Percentiles rank a stretch among this genome's conserved stretches.
Evolutionary conservation across 2,329 filamentous ascomycete species (phyloP).

Genomic region (Ceratocystis albifundus): DNA sequence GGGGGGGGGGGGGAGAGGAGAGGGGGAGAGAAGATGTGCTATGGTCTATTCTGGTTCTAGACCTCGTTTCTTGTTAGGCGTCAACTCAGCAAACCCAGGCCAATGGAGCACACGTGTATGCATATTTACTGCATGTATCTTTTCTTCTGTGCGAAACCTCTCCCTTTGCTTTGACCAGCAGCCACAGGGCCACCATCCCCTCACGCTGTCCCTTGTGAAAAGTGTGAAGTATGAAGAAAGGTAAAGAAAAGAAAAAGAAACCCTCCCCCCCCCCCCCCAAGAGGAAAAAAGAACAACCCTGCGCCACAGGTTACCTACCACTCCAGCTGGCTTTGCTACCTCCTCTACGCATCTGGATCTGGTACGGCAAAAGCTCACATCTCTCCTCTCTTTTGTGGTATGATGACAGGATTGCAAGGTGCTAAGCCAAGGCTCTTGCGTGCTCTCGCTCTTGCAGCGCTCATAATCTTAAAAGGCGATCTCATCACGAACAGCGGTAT

Average conservation of each 20-base stretch:
- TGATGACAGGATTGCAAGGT: not conserved
- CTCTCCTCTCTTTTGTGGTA: not conserved
- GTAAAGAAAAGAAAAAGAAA: not conserved
- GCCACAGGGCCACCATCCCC: too few species aligned
- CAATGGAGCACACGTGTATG: not conserved
- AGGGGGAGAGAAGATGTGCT: constrained; percentile 3
- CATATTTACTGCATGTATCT: not conserved
- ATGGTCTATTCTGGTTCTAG: not conserved
- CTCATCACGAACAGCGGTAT: not conserved
- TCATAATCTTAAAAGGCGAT: not conserved
- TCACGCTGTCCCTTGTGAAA: too few species aligned
- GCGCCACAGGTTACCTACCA: not conserved
- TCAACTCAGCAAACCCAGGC: not conserved
- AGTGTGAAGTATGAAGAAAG: too few species aligned
- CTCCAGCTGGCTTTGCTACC: not conserved
- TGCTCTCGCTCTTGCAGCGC: not conserved
- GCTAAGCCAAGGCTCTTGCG: not conserved
- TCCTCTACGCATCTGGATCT: constrained; percentile 1
- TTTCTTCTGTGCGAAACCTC: too few species aligned
- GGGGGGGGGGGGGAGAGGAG: too few species aligned
- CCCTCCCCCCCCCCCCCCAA: too few species aligned
- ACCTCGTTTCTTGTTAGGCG: not conserved
- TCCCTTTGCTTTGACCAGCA: too few species aligned
- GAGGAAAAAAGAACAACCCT: not conserved
- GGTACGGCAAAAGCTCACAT: not conserved